These are phyloP conservation scores for Apiospora rasikravindrae DNA, from an alignment of 2,329 filamentous ascomycete genomes.

Conservation along the genomic window DNA sequence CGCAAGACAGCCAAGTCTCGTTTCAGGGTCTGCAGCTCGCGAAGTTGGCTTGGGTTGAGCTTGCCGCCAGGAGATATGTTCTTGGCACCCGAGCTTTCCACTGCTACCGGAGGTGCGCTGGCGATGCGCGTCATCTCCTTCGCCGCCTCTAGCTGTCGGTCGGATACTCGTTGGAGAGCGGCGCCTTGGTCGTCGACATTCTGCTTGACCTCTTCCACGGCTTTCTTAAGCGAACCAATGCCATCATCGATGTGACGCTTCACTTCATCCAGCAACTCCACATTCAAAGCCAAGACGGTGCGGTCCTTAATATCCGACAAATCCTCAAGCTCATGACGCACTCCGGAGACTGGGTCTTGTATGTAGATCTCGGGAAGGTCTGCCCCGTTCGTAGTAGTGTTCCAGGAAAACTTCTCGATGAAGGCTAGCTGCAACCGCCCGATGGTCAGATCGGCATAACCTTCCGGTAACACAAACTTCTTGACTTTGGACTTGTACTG, in stretches of 20 bases:
- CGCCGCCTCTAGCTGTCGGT: slow-evolving; percentile 86
- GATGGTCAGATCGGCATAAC: slow-evolving; percentile 82
- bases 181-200: slow-evolving; percentile 83
- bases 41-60: slow-evolving; percentile 66
- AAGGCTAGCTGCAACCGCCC: slow-evolving; percentile 92
- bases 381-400: slow-evolving; percentile 89
- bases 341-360: slow-evolving; percentile 91
- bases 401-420: slow-evolving; percentile 99
- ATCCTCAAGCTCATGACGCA: slow-evolving; percentile 96
- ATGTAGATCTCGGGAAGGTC: slow-evolving; percentile 98
- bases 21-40: slow-evolving; percentile 80
- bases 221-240: slow-evolving; percentile 75
- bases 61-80: slow-evolving; percentile 41
- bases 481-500: slow-evolving; percentile 98
- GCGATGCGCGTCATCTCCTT: slow-evolving; percentile 78
- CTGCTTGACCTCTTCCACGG: slow-evolving; percentile 86
- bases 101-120: slow-evolving; percentile 49
- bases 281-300: slow-evolving; percentile 91
- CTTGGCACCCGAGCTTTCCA: slow-evolving; percentile 56
- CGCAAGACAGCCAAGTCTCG: slow-evolving; percentile 89
- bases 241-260: slow-evolving; percentile 96
- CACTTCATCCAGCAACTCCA: slow-evolving; percentile 92
- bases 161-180: slow-evolving; percentile 84
- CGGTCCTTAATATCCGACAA: slow-evolving; percentile 91
- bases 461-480: slow-evolving; percentile 88